A percentile compares a stretch with the other conserved stretches of the same genome.
These are phyloP conservation scores for Penicillium occitanis DNA, from an alignment of 2,329 filamentous ascomycete species.

Conservation along the genomic window DNA sequence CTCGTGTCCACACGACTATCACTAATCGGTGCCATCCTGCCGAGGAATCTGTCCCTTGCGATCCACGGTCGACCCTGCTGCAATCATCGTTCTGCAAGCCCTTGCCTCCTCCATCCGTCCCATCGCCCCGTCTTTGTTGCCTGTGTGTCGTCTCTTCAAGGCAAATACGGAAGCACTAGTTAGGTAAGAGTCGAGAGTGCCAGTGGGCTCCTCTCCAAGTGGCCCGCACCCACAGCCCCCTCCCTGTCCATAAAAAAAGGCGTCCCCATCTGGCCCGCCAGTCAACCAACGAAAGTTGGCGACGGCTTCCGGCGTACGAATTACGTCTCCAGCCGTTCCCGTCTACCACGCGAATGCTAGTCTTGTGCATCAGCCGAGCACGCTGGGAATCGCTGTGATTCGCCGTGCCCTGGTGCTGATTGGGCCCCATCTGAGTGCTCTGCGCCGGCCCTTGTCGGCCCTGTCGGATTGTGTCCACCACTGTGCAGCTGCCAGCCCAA, in stretches of 20 bases:
- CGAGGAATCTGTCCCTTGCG: slow-evolving; percentile 20
- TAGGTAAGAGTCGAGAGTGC: not conserved
- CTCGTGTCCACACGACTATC: slow-evolving; percentile 2
- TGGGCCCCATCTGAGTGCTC: slow-evolving; percentile 19
- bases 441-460: slow-evolving; percentile 21
- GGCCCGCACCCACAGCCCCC: slow-evolving; percentile 17
- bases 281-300: slow-evolving; percentile 14
- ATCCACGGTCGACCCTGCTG: slow-evolving; percentile 17
- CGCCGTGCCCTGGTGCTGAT: slow-evolving; percentile 21
- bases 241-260: slow-evolving; percentile 13
- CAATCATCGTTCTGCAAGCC: slow-evolving; percentile 19
- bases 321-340: slow-evolving; percentile 23
- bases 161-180: not conserved
- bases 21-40: not conserved
- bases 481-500: slow-evolving; percentile 21
- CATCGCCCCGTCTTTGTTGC: slow-evolving; percentile 16
- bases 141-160: slow-evolving; percentile 1
- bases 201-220: slow-evolving; percentile 15
- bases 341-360: slow-evolving; percentile 23
- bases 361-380: slow-evolving; percentile 23
- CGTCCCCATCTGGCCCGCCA: slow-evolving; percentile 12
- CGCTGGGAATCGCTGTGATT: slow-evolving; percentile 22
- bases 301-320: slow-evolving; percentile 19
- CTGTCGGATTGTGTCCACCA: slow-evolving; percentile 22
- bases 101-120: slow-evolving; percentile 17